These are phyloP conservation scores for Amanita rubescens DNA, from an alignment of 768 basidiomycete genomes.

Conservation along the genomic window DNA sequence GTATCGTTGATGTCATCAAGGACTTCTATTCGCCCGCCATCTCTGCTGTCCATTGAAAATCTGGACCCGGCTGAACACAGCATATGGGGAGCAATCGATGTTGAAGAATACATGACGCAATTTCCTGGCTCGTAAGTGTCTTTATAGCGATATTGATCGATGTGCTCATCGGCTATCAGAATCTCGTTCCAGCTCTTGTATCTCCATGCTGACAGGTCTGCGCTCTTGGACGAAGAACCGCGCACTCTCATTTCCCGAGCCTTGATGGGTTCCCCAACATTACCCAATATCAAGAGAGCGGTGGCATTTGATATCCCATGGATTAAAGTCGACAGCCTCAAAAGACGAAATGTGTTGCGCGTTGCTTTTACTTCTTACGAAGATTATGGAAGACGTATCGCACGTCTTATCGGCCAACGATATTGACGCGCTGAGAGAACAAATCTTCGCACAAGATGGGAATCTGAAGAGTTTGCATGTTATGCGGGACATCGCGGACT, in stretches of 20 bases:
- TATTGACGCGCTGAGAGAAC: slow-evolving; percentile 29
- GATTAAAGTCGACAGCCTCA: slow-evolving; percentile 15
- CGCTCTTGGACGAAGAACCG: slow-evolving; percentile 20
- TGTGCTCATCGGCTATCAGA: slow-evolving; percentile 12
- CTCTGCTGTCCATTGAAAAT: slow-evolving; percentile 31
- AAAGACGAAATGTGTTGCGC: slow-evolving; percentile 18
- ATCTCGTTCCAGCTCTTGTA: slow-evolving; percentile 40
- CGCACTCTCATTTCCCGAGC: slow-evolving; percentile 29
- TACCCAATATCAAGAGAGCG: slow-evolving; percentile 27
- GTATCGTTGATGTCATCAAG: slow-evolving; percentile 31
- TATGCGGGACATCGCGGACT: slow-evolving; percentile 15
- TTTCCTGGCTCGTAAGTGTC: slow-evolving; percentile 21
- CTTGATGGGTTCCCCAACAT: slow-evolving; percentile 18
- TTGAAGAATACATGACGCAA: slow-evolving; percentile 7
- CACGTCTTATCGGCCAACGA: slow-evolving; percentile 23
- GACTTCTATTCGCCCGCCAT: slow-evolving; percentile 37
- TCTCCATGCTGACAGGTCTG: slow-evolving; percentile 20
- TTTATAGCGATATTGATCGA: slow-evolving; percentile 3
- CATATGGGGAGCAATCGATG: slow-evolving; percentile 34
- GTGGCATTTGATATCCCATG: slow-evolving; percentile 32
- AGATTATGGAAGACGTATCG: slow-evolving; percentile 25
- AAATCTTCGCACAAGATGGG: slow-evolving; percentile 26
- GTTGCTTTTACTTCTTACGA: slow-evolving; percentile 32
- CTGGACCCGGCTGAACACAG: slow-evolving; percentile 34
- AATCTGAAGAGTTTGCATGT: slow-evolving; percentile 29